These are phyloP conservation scores for Termitomyces sp. DNA, from an alignment of 768 basidiomycete species.

Conservation along the genomic window DNA sequence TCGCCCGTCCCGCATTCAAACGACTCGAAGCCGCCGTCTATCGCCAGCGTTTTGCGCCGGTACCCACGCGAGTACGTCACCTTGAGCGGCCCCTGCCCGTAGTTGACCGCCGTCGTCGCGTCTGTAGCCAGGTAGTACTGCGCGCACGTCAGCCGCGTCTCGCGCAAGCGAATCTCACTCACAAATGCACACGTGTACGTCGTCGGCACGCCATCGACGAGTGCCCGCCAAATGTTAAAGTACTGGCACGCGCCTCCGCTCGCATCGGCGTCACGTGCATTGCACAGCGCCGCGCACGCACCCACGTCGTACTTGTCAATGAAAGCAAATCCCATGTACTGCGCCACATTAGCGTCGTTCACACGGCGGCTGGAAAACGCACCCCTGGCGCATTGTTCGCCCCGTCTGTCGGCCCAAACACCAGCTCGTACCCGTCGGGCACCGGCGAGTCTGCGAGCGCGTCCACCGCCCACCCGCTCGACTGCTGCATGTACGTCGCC, in stretches of 20 bases:
- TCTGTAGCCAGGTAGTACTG: conserved; percentile 41
- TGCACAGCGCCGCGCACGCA: conserved; percentile 40
- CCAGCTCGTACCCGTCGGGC: conserved; percentile 39
- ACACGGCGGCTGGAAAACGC: not conserved
- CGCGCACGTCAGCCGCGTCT: not conserved
- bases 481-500: conserved; percentile 36
- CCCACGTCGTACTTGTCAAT: conserved; percentile 40
- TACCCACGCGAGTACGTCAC: conserved; percentile 45
- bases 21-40: conserved; percentile 40
- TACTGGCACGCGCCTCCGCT: conserved; percentile 40
- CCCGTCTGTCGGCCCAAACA: conserved; percentile 39
- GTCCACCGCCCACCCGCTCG: conserved; percentile 34
- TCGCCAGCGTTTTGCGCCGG: conserved; percentile 28
- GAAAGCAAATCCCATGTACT: conserved; percentile 51
- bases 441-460: conserved; percentile 28
- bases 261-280: conserved; percentile 33
- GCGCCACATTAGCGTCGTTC: conserved; percentile 4
- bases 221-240: conserved; percentile 50
- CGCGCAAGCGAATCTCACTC: conserved; percentile 4
- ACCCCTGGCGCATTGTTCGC: conserved; percentile 32
- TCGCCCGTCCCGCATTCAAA: conserved; percentile 2
- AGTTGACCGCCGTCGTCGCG: conserved; percentile 38
- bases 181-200: conserved; percentile 48
- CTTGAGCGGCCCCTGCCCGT: conserved; percentile 37
- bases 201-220: conserved; percentile 38